These are phyloP conservation scores for Fusarium dlaminii DNA, from an alignment of 2,329 filamentous ascomycete genomes.

Conservation along the genomic window DNA sequence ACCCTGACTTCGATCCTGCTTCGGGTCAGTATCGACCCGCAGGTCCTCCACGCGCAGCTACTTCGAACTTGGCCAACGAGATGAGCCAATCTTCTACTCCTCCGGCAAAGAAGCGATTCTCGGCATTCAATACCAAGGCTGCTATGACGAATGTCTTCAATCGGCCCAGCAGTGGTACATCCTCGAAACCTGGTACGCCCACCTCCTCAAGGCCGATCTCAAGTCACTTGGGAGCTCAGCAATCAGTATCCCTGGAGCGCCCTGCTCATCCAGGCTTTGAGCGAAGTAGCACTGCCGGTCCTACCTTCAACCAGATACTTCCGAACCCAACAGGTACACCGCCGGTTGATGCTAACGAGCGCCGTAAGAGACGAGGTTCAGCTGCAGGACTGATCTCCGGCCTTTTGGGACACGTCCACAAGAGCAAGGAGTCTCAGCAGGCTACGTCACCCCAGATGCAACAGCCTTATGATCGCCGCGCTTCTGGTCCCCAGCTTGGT, in stretches of 20 bases:
- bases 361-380: constrained; percentile 44
- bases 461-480: constrained; percentile 12
- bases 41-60: constrained; percentile 34
- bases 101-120: constrained; percentile 57
- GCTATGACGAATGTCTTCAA: constrained; percentile 45
- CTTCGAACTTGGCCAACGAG: constrained; percentile 37
- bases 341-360: constrained; percentile 20
- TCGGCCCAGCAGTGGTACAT: constrained; percentile 31
- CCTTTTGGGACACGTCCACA: constrained; percentile 42
- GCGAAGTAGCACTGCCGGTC: constrained; percentile 39
- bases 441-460: constrained; percentile 13
- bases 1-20: constrained; percentile 36
- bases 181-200: constrained; percentile 31
- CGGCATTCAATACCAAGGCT: constrained; percentile 48
- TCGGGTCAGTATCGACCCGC: constrained; percentile 28
- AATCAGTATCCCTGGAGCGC: constrained; percentile 15
- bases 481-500: constrained; percentile 12
- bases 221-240: constrained; percentile 24
- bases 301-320: constrained; percentile 29
- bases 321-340: not conserved
- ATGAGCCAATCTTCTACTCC: constrained; percentile 16
- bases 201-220: constrained; percentile 27
- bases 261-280: constrained; percentile 29
- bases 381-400: constrained; percentile 45
- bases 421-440: constrained; percentile 26